Percentiles rank a stretch among this genome's conserved stretches.
phyloP scores from a whole-genome alignment of 805 yeast genomes.

The Diddensiella caesifluorescens region DNA sequence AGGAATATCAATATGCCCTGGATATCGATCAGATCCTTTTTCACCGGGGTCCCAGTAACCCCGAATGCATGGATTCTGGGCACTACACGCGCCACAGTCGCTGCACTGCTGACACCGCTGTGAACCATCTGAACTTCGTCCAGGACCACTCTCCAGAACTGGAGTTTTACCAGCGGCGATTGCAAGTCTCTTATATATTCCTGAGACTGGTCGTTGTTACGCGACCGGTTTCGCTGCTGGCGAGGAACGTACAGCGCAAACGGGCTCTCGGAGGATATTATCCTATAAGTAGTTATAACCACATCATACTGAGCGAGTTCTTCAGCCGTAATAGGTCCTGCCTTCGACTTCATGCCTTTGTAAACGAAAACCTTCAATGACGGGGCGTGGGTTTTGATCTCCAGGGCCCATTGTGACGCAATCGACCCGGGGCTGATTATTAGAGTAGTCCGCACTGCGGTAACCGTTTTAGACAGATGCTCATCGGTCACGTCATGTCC shows the following conservation, averaged over 20 bases:
- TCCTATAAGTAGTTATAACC: constrained; percentile 71
- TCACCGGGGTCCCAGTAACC: constrained; percentile 91
- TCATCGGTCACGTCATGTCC: constrained; percentile 27
- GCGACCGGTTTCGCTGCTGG: constrained; percentile 13
- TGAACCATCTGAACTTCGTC: constrained; percentile 97
- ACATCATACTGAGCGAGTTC: constrained; percentile 61
- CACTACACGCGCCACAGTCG: constrained; percentile 70
- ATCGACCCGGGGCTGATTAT: constrained; percentile 85
- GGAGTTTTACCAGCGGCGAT: constrained; percentile 74
- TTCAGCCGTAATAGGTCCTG: constrained; percentile 40
- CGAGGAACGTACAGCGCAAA: constrained; percentile 66
- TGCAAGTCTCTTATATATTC: constrained; percentile 18
- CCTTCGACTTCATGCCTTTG: constrained; percentile 39
- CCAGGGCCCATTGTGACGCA: constrained; percentile 79
- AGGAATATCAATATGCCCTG: constrained; percentile 66
- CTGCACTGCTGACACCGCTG: constrained; percentile 64
- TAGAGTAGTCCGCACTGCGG: constrained; percentile 62
- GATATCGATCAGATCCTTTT: constrained; percentile 59
- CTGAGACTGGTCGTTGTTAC: constrained; percentile 8
- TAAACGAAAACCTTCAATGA: constrained; percentile 57
- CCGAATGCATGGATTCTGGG: constrained; percentile 95
- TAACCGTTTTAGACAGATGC: constrained; percentile 42
- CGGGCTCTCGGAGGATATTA: constrained; percentile 69
- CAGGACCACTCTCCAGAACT: constrained; percentile 83
- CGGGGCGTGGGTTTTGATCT: constrained; percentile 57